Percentiles rank a stretch among this genome's conserved stretches.
phyloP scores from a whole-genome alignment of 306 rosid genomes.

The Medicago ruthenica region DNA sequence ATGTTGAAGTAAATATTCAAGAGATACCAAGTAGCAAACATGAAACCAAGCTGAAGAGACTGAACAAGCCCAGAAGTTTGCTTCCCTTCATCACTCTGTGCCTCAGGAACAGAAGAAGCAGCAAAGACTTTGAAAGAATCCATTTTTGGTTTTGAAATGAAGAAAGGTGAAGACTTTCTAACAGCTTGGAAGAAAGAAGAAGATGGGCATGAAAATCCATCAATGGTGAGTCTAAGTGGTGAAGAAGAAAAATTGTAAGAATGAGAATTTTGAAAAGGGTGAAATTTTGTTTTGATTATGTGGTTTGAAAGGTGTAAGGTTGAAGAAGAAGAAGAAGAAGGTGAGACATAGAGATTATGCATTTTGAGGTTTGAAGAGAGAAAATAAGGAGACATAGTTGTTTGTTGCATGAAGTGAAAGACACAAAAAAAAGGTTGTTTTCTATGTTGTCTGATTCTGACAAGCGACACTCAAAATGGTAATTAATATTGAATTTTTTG shows the following conservation, averaged over 20 bases:
- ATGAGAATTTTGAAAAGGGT: slow-evolving; percentile 12
- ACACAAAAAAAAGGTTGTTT: background rate
- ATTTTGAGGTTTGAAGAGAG: slow-evolving; percentile 38
- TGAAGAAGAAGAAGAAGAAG: slow-evolving; percentile 27
- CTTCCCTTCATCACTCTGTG: slow-evolving; percentile 43
- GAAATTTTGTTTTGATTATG: slow-evolving; percentile 17
- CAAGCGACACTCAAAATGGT: background rate
- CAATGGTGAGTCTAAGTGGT: slow-evolving; percentile 17
- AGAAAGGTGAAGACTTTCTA: slow-evolving; percentile 40
- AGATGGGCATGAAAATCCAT: slow-evolving; percentile 39
- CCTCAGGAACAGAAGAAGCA: slow-evolving; percentile 53
- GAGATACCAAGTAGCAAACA: slow-evolving; percentile 79
- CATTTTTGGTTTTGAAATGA: slow-evolving; percentile 38
- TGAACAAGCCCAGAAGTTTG: slow-evolving; percentile 35
- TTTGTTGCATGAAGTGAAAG: slow-evolving; percentile 42
- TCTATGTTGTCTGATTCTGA: background rate
- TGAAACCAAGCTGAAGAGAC: slow-evolving; percentile 61
- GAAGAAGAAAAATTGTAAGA: slow-evolving; percentile 7
- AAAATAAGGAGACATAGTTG: slow-evolving; percentile 8
- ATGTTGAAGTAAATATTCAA: slow-evolving; percentile 78
- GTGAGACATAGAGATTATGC: slow-evolving; percentile 17
- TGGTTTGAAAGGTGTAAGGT: background rate
- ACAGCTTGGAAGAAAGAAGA: slow-evolving; percentile 30
- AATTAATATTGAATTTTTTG: background rate
- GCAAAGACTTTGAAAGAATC: slow-evolving; percentile 48